Conservation (phyloP, 305 asterid genomes). For the Rubia balearica region DNA sequence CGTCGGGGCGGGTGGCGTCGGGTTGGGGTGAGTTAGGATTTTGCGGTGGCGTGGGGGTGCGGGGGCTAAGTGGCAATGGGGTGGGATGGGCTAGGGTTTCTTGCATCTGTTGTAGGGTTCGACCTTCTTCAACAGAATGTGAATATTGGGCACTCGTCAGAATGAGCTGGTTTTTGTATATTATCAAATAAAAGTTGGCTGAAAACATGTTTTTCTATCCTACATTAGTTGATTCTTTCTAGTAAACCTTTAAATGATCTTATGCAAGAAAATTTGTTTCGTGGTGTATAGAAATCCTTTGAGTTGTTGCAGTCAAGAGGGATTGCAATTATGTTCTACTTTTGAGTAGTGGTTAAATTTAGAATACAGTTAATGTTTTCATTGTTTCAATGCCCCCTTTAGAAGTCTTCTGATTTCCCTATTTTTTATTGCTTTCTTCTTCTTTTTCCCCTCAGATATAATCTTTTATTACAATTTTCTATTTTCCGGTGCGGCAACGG, state of each 20-base stretch:
- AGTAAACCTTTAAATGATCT: neutral
- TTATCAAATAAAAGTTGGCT: neutral
- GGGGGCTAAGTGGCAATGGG: too few relatives aligned
- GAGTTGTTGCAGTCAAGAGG: neutral
- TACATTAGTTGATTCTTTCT: neutral
- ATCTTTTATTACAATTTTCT: too few relatives aligned
- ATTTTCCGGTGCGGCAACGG: too few relatives aligned
- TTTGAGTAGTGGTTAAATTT: neutral
- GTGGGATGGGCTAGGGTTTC: neutral
- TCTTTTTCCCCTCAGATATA: too few relatives aligned
- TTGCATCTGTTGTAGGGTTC: neutral
- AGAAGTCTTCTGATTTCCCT: too few relatives aligned
- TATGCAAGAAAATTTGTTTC: neutral
- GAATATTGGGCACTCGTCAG: neutral
- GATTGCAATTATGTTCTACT: neutral
- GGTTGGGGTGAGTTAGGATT: too few relatives aligned
- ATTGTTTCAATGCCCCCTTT: neutral
- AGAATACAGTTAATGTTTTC: neutral
- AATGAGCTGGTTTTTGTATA: conserved; percentile 8
- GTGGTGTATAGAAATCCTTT: neutral
- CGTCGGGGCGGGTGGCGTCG: too few relatives aligned
- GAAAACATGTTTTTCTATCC: neutral
- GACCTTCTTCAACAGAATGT: neutral
- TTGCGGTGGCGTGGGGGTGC: too few relatives aligned
- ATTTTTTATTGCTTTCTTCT: too few relatives aligned